Evolutionary conservation across 331 rosid species (phyloP).

Genomic region (Erythrophleum ivorense): DNA sequence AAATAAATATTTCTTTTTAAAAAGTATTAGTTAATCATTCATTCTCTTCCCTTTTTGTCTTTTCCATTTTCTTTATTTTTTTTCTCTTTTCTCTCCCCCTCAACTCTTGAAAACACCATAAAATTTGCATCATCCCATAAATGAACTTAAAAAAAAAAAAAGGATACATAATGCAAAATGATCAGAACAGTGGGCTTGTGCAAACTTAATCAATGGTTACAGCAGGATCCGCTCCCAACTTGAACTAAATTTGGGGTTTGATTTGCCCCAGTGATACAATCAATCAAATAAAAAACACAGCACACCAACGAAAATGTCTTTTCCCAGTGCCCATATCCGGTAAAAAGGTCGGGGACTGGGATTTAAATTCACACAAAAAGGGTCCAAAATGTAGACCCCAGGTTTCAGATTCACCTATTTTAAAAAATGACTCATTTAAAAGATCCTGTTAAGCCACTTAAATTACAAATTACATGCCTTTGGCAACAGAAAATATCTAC

Average conservation of each 20-base stretch:
- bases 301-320: slow-evolving; percentile 48
- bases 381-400: slow-evolving; percentile 63
- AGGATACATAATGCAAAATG: slow-evolving; percentile 3
- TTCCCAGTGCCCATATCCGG: slow-evolving; percentile 66
- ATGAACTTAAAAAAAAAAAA: neutral
- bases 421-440: slow-evolving; percentile 46
- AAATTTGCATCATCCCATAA: neutral
- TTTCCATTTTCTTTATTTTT: too few species aligned
- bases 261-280: slow-evolving; percentile 55
- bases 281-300: slow-evolving; percentile 33
- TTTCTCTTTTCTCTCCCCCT: neutral
- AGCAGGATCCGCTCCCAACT: slow-evolving; percentile 75
- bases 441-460: slow-evolving; percentile 38
- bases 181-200: slow-evolving; percentile 30
- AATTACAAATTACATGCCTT: slow-evolving; percentile 57
- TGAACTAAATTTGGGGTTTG: slow-evolving; percentile 55
- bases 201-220: slow-evolving; percentile 47
- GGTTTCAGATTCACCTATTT: slow-evolving; percentile 54
- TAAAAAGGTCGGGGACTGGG: slow-evolving; percentile 69
- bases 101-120: neutral
- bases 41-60: too few species aligned
- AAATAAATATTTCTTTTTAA: too few species aligned
- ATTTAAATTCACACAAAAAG: slow-evolving; percentile 51
- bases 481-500: slow-evolving; percentile 52
- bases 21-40: too few species aligned